A percentile compares a stretch with the other conserved stretches of the same genome.
Conservation (phyloP, 2,329 filamentous ascomycete species). For the Exophiala sp. region DNA sequence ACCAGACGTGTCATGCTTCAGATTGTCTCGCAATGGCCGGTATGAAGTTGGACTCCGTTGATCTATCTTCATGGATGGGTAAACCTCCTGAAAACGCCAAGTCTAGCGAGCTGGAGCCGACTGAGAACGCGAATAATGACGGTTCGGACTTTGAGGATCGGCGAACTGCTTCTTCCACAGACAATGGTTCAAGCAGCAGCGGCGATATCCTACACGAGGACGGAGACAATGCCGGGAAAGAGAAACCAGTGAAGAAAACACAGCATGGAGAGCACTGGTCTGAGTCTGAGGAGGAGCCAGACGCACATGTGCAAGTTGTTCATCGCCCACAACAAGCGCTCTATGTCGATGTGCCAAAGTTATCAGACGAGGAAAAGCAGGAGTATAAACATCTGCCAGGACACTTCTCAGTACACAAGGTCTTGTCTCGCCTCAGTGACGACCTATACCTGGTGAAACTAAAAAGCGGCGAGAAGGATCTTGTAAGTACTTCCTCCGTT, state of each 20-base stretch:
- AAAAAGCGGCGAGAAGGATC: constrained; percentile 34
- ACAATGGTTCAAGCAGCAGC: constrained; percentile 1
- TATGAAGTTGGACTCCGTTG: constrained; percentile 9
- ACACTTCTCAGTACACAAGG: constrained; percentile 33
- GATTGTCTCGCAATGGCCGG: background rate
- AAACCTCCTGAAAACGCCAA: constrained; percentile 18
- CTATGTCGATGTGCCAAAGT: constrained; percentile 33
- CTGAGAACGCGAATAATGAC: background rate
- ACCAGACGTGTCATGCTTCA: too few relatives aligned
- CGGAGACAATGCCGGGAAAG: background rate
- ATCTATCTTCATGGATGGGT: constrained; percentile 23
- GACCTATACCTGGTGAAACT: constrained; percentile 34
- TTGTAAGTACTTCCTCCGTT: constrained; percentile 35
- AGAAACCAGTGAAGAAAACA: background rate
- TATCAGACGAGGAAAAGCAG: constrained; percentile 31
- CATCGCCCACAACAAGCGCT: constrained; percentile 8
- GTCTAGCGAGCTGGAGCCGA: background rate
- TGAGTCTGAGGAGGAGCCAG: constrained; percentile 3
- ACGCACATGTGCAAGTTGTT: background rate
- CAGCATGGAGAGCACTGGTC: background rate
- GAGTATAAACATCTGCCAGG: constrained; percentile 39
- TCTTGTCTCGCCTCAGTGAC: constrained; percentile 31
- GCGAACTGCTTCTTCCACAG: constrained; percentile 4
- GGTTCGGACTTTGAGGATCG: background rate
- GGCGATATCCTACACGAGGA: constrained; percentile 18